Evolutionary conservation across 306 rosid species (phyloP).

Genomic region (Myrica gale): DNA sequence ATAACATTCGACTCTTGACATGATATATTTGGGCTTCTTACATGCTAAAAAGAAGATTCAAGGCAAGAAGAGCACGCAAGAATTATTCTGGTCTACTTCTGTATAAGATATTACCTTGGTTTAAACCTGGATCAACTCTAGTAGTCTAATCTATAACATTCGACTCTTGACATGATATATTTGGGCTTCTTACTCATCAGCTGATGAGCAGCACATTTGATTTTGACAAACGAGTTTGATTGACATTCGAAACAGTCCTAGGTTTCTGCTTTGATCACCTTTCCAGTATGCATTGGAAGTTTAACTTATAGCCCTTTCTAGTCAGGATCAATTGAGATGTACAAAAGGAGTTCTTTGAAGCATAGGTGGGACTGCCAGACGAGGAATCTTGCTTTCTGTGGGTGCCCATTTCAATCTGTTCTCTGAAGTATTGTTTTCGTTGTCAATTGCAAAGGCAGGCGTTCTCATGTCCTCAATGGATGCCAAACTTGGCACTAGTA

Average conservation of each 20-base stretch:
- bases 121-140: not conserved
- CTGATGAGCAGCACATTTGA: constrained; percentile 41
- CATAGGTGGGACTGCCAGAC: constrained; percentile 34
- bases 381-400: constrained; percentile 49
- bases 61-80: not conserved
- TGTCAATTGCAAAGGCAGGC: constrained; percentile 15
- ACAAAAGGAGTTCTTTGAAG: constrained; percentile 63
- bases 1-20: not conserved
- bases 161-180: not conserved
- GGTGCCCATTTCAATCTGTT: constrained; percentile 33
- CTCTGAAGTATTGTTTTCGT: constrained; percentile 38
- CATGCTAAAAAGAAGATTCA: not conserved
- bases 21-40: too few relatives aligned
- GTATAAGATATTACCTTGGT: not conserved
- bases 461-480: constrained; percentile 80
- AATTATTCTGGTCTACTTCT: not conserved
- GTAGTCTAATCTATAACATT: not conserved
- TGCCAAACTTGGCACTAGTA: constrained; percentile 57
- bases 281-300: not conserved
- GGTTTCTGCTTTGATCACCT: not conserved
- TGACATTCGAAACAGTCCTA: not conserved
- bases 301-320: not conserved
- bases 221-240: not conserved
- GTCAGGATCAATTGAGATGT: constrained; percentile 43
- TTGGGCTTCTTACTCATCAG: constrained; percentile 42